Evolutionary conservation across 2,329 filamentous ascomycete species (phyloP), one percentile per base, ranked within the genome.

Genomic region (Dactylellina leptospora): DNA sequence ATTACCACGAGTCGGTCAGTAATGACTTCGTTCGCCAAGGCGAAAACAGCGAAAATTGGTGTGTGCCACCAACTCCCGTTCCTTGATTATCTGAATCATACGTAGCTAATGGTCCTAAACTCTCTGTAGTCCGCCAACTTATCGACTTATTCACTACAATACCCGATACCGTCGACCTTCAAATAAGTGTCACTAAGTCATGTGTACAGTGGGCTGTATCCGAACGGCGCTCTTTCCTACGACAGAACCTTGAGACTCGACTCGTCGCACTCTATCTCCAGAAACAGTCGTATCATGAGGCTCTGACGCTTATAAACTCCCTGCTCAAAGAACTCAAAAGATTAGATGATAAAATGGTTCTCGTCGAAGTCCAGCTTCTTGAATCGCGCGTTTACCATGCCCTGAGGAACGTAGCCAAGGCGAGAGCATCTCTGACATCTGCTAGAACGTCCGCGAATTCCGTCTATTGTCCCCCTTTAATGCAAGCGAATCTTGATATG

Each of bases 191-290:
- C 78, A 99, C 95, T 78, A 96, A 96, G 82, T 96, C 95, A 82
- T 97, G 92, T 84, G 99, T 99, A 87, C 93, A 97, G 83, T 99
- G 95, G 95, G 95, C 95, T 51, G 91, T 93, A 60, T 90, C 91
- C 56, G 92, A 97, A 83, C 90, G 93, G 77, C 90, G 95, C 79
- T 91, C 92, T 72, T 99, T 99, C 85, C 87, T 99, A 77, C 92
- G 95, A 76, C 95, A 99, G 84, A 96, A 96, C 81, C 91, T 99
- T 79, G 92, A 99, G 84, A 96, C 93, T 66, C 90, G 95, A 74
- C 89, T 99, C 66, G 95, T 99, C 60, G 85, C 87, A 58, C 88
- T 99, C 73, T 92, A 96, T 84, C 97, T 99, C 90, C 88, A 91
- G 78, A 97, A 97, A 83, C 91, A 96, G 80, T 90, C 92, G 64